Evolutionary conservation across 2,329 filamentous ascomycete genomes (phyloP), one percentile per base, ranked within the genome.

Genomic region (Fusarium brevicatenulatum): DNA sequence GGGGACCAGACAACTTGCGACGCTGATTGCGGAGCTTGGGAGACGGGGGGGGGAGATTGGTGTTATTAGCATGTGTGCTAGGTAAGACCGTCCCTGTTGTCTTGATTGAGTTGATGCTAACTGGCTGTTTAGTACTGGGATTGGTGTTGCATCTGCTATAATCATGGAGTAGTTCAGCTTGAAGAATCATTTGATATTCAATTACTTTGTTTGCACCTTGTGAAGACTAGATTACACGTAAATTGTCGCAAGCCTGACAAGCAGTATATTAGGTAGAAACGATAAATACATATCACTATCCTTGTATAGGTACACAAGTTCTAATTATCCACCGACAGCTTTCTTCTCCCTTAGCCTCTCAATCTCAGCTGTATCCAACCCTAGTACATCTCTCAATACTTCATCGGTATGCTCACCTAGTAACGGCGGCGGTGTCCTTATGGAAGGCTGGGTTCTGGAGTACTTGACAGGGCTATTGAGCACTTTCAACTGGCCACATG

Each of bases 391-490:
- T 5, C 39, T 25, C 1, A 97, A 80, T 4, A 97, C 86, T 80
- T 95, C 92, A 72, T 93, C 86, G 0, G 94, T 97, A 81, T 97
- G 94, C 82, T 97, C 90, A 0, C 95, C 96, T 23, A 99, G 84
- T 11, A 92, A 91, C 1, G 96, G 96, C 21, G 95, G 95, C 19
- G 93, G 89, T 5, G 86, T 91, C 30, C 95, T 87, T 30, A 97
- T 90, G 7, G 89, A 88, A 0, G 95, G 94, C 70, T 88, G 90
- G 30, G 92, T 92, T 73, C 95, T 90, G 9, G 94, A 97, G 81
- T 94, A 97, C 80, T 99, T 98, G 66, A 98, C 91, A 6, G 95
- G 95, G 2, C 94, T 96, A 78, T 97, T 97, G 42, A 98, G 91
- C 75, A 98, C 84, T 81, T 94, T 95, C 71, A 98, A 92, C 1